phyloP scores from a whole-genome alignment of 2,329 filamentous ascomycete species.

The Mycosphaerella sp. region DNA sequence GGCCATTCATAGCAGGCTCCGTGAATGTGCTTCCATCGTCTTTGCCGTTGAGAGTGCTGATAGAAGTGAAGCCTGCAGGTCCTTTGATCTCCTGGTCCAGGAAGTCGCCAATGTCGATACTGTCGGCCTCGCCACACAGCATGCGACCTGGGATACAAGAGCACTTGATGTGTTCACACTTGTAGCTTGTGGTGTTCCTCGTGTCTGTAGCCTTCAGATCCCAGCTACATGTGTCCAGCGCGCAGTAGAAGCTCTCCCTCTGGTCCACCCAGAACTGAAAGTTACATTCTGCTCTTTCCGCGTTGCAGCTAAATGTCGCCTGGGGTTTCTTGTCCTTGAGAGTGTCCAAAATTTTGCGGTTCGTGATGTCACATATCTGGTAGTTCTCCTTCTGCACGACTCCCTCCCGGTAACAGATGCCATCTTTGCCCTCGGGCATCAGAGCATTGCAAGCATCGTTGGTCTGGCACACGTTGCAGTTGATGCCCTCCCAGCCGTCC shows the following conservation, averaged over 20 bases:
- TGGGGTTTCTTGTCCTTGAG: constrained; percentile 81
- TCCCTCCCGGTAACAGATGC: constrained; percentile 86
- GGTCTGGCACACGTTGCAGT: constrained; percentile 87
- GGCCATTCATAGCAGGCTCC: constrained; percentile 84
- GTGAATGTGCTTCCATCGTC: constrained; percentile 74
- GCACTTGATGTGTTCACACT: constrained; percentile 78
- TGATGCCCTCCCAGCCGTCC: constrained; percentile 92
- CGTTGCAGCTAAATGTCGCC: constrained; percentile 88
- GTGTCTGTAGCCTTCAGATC: constrained; percentile 60
- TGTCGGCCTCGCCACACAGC: constrained; percentile 86
- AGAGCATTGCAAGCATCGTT: constrained; percentile 79
- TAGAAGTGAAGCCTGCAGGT: constrained; percentile 75
- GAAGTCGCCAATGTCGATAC: constrained; percentile 88
- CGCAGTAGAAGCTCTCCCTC: constrained; percentile 93
- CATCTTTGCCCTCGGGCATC: constrained; percentile 67
- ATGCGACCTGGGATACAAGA: constrained; percentile 85
- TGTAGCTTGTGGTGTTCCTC: constrained; percentile 76
- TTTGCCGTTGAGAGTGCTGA: constrained; percentile 50
- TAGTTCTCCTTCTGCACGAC: constrained; percentile 90
- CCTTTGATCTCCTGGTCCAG: constrained; percentile 75
- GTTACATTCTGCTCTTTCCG: constrained; percentile 69
- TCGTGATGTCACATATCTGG: constrained; percentile 97
- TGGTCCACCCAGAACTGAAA: constrained; percentile 99
- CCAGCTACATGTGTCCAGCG: constrained; percentile 73
- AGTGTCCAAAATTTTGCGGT: constrained; percentile 83